A percentile compares a stretch with the other conserved stretches of the same genome.
Evolutionary conservation across 2,329 filamentous ascomycete species (phyloP).

Genomic region (Fusarium drepaniforme): DNA sequence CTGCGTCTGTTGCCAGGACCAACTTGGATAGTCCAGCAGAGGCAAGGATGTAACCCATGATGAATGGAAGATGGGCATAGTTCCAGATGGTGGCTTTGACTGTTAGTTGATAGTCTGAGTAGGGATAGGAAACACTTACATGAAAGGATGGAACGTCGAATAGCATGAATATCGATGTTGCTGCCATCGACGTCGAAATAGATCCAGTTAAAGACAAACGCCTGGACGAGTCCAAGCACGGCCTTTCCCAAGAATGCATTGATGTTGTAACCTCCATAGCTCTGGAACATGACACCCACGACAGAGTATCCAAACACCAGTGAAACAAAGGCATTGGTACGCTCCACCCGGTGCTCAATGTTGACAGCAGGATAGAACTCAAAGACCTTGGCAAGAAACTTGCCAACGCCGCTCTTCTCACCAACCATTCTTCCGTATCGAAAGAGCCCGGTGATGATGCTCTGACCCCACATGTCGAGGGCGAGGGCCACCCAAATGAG

Average conservation of each 20-base stretch:
- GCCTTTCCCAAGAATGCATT: slow-evolving; percentile 74
- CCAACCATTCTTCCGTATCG: slow-evolving; percentile 42
- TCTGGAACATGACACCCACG: slow-evolving; percentile 71
- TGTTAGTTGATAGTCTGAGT: slow-evolving; percentile 13
- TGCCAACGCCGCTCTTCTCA: slow-evolving; percentile 34
- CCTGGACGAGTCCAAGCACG: slow-evolving; percentile 67
- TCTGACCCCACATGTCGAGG: slow-evolving; percentile 64
- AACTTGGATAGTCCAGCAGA: slow-evolving; percentile 69
- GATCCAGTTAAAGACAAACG: slow-evolving; percentile 71
- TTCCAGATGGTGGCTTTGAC: slow-evolving; percentile 63
- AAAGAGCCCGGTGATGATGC: slow-evolving; percentile 57
- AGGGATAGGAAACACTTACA: slow-evolving; percentile 46
- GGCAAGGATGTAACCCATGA: slow-evolving; percentile 72
- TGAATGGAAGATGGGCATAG: slow-evolving; percentile 69
- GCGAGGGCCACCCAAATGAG: slow-evolving; percentile 68
- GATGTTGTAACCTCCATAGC: slow-evolving; percentile 55
- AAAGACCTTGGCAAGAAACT: slow-evolving; percentile 54
- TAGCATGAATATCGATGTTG: slow-evolving; percentile 70
- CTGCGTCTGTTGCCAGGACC: slow-evolving; percentile 68
- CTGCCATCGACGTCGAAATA: slow-evolving; percentile 73
- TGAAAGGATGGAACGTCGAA: slow-evolving; percentile 62
- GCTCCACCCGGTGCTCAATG: slow-evolving; percentile 75
- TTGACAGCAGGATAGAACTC: slow-evolving; percentile 73
- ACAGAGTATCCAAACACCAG: slow-evolving; percentile 75
- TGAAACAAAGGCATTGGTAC: slow-evolving; percentile 73